Evolutionary conservation across 179 eudicot species (phyloP).

Genomic region (Beta macrorhiza): DNA sequence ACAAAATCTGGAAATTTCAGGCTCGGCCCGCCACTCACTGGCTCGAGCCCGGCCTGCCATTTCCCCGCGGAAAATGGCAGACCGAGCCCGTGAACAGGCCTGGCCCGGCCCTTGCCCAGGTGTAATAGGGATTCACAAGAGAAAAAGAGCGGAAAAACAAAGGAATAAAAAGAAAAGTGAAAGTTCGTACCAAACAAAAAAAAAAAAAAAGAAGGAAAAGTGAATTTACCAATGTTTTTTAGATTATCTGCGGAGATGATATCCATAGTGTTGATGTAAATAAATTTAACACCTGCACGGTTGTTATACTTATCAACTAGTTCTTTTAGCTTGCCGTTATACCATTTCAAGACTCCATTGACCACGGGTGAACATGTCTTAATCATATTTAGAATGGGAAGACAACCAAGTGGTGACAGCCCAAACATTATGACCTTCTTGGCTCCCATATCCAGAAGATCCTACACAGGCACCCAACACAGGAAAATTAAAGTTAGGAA

Average conservation of each 20-base stretch:
- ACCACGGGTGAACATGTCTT: constrained; percentile 18
- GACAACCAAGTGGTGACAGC: constrained; percentile 35
- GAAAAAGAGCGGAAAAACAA: too few species aligned
- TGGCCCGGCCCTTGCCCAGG: too few species aligned
- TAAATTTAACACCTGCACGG: constrained; percentile 22
- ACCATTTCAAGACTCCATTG: constrained; percentile 19
- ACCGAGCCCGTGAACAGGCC: too few species aligned
- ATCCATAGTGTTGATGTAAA: constrained; percentile 31
- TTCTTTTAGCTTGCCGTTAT: constrained; percentile 26
- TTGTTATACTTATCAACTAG: constrained; percentile 28
- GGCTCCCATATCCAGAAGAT: constrained; percentile 29
- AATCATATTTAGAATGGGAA: constrained; percentile 8
- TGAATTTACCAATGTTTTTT: constrained; percentile 26
- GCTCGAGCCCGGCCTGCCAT: too few species aligned
- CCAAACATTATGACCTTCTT: constrained; percentile 38
- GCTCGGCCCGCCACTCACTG: too few species aligned
- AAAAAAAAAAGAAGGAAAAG: too few species aligned
- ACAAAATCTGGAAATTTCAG: too few species aligned
- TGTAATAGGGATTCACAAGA: too few species aligned
- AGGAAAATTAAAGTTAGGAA: too few species aligned
- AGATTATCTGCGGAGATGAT: constrained; percentile 28
- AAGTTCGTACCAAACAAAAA: not conserved
- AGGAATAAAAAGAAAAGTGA: too few species aligned
- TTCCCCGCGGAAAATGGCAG: too few species aligned
- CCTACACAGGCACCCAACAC: not conserved